A percentile compares a stretch with the other conserved stretches of the same genome.
phyloP scores from a whole-genome alignment of 2,329 filamentous ascomycete species.

The Calycina herbarum region DNA sequence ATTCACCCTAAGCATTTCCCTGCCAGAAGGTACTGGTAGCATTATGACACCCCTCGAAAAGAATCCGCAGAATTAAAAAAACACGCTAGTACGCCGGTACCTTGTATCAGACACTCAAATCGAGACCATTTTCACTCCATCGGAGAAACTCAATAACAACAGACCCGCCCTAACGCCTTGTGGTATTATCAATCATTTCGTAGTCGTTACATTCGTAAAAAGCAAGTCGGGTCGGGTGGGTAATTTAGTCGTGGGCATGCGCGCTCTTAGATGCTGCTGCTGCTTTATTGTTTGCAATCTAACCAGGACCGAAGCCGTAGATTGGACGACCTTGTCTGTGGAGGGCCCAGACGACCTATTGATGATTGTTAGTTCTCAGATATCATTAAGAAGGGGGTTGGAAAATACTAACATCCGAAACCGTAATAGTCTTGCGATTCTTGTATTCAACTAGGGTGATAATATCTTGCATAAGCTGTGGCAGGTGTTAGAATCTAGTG shows the following conservation, averaged over 20 bases:
- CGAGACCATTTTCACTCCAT: no score
- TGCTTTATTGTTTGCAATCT: not conserved
- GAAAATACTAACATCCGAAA: slow-evolving; percentile 55
- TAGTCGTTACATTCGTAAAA: not conserved
- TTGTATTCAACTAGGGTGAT: slow-evolving; percentile 49
- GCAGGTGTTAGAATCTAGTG: not conserved
- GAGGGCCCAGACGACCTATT: slow-evolving; percentile 56
- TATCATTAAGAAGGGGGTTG: not conserved
- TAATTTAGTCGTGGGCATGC: not conserved
- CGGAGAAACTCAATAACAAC: not conserved
- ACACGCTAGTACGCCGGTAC: not conserved
- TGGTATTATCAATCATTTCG: not conserved
- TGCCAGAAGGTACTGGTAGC: not conserved
- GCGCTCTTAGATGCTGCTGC: not conserved
- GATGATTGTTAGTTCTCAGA: not conserved
- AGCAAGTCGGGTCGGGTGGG: not conserved
- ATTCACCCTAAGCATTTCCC: not conserved
- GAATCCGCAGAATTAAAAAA: not conserved
- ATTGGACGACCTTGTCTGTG: slow-evolving; percentile 51
- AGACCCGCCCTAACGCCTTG: not conserved
- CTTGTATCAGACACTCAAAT: no score
- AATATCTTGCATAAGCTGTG: slow-evolving; percentile 53
- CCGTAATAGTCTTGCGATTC: slow-evolving; percentile 60
- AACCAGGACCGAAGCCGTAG: slow-evolving; percentile 56
- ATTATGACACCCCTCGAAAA: not conserved